phyloP scores from a whole-genome alignment of 768 basidiomycete genomes.

The Hypholoma fasciculare region DNA sequence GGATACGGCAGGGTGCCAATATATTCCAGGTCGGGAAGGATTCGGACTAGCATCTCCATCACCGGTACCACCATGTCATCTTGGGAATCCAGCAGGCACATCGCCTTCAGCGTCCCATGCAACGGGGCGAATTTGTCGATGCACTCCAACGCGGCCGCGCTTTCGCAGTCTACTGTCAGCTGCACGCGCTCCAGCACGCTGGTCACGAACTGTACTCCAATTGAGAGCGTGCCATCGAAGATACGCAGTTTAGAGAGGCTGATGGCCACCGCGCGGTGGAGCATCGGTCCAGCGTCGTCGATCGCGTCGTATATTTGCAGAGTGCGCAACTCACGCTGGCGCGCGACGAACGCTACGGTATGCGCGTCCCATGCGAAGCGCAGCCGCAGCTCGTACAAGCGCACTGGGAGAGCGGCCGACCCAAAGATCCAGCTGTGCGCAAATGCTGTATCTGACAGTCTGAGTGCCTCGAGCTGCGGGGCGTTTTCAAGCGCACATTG shows the following conservation, averaged over 20 bases:
- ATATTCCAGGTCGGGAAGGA: slow-evolving; percentile 25
- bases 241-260: slow-evolving; percentile 38
- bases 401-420: slow-evolving; percentile 39
- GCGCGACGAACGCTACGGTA: slow-evolving; percentile 47
- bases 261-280: slow-evolving; percentile 3
- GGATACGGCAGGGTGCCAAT: slow-evolving; percentile 31
- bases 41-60: slow-evolving; percentile 19
- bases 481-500: slow-evolving; percentile 43
- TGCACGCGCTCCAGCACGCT: slow-evolving; percentile 31
- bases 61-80: slow-evolving; percentile 22
- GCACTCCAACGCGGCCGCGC: slow-evolving; percentile 24
- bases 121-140: slow-evolving; percentile 28
- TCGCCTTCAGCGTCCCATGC: slow-evolving; percentile 23
- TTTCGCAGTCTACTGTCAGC: slow-evolving; percentile 38
- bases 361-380: slow-evolving; percentile 48
- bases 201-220: slow-evolving; percentile 38
- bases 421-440: slow-evolving; percentile 48
- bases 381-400: slow-evolving; percentile 49
- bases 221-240: slow-evolving; percentile 46
- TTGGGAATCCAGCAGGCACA: slow-evolving; percentile 31
- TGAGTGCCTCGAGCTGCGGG: slow-evolving; percentile 43
- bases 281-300: slow-evolving; percentile 15
- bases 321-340: slow-evolving; percentile 40
- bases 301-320: slow-evolving; percentile 33
- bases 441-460: slow-evolving; percentile 38